These are phyloP conservation scores for Elongisporangium anandrum DNA, from an alignment of 352 stramenopile species.

Conservation along the genomic window DNA sequence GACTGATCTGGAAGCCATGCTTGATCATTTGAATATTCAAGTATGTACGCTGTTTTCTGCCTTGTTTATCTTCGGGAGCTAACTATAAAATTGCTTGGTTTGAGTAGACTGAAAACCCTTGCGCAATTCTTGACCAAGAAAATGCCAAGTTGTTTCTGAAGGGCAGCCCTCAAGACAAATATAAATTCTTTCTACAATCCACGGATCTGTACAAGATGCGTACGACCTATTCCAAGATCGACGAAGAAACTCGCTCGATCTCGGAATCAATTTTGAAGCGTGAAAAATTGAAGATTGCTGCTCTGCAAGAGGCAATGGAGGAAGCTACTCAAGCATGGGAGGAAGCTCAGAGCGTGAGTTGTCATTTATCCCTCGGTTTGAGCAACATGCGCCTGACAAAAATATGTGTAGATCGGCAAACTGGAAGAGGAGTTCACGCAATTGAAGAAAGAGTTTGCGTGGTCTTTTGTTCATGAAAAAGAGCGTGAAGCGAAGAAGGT, in stretches of 20 bases:
- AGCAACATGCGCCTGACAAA: not conserved
- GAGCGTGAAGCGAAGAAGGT: constrained; percentile 43
- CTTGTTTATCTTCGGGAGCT: too few relatives aligned
- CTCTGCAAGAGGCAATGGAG: constrained; percentile 52
- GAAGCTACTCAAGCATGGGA: constrained; percentile 69
- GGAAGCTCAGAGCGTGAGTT: constrained; percentile 62
- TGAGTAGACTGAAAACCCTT: constrained; percentile 94
- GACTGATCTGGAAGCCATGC: constrained; percentile 90
- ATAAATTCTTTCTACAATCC: constrained; percentile 96
- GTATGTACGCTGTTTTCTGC: constrained; percentile 5
- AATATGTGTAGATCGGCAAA: constrained; percentile 52
- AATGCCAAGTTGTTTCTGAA: constrained; percentile 98
- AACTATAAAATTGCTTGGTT: too few relatives aligned
- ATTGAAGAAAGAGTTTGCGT: constrained; percentile 75
- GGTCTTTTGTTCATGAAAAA: constrained; percentile 78
- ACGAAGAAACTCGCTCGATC: constrained; percentile 68
- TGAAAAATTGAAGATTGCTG: constrained; percentile 55
- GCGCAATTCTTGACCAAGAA: constrained; percentile 96
- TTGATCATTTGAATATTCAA: constrained; percentile 92
- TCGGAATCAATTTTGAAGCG: constrained; percentile 60
- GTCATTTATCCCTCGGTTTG: too few relatives aligned
- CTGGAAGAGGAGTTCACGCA: constrained; percentile 66
- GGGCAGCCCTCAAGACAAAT: constrained; percentile 94
- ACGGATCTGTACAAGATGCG: constrained; percentile 93
- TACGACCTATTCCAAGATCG: constrained; percentile 82